Evolutionary conservation across 768 basidiomycete species (phyloP).

Genomic region (Lyophyllum semitale): DNA sequence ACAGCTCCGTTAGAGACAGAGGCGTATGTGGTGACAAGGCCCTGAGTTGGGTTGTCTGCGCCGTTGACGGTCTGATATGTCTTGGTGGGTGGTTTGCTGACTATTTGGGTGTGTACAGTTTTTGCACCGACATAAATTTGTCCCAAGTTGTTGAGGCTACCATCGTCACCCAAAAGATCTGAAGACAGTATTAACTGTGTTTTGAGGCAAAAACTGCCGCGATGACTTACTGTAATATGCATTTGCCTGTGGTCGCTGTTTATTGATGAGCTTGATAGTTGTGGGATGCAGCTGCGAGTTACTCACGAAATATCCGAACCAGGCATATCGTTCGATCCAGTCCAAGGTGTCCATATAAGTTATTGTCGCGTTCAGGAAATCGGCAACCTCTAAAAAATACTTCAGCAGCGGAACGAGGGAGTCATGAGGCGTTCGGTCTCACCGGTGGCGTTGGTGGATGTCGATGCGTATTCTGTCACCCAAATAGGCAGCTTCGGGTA

Average conservation of each 20-base stretch:
- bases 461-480: slow-evolving; percentile 68
- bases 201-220: neutral
- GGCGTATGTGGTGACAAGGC: slow-evolving; percentile 36
- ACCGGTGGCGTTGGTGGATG: slow-evolving; percentile 46
- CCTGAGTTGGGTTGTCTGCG: slow-evolving; percentile 35
- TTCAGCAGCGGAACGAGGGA: neutral
- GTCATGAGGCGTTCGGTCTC: neutral
- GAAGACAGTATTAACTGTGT: neutral
- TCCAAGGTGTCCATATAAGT: slow-evolving; percentile 54
- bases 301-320: slow-evolving; percentile 59
- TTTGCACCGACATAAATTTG: slow-evolving; percentile 48
- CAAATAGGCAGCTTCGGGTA: slow-evolving; percentile 57
- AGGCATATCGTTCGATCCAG: slow-evolving; percentile 65
- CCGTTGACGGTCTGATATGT: slow-evolving; percentile 36
- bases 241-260: slow-evolving; percentile 41
- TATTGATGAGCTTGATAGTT: neutral
- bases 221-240: slow-evolving; percentile 42
- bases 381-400: slow-evolving; percentile 38
- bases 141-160: slow-evolving; percentile 45
- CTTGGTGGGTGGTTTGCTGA: slow-evolving; percentile 26
- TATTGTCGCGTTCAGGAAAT: slow-evolving; percentile 61
- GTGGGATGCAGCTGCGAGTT: slow-evolving; percentile 4
- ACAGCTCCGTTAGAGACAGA: slow-evolving; percentile 20
- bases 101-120: slow-evolving; percentile 41
- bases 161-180: slow-evolving; percentile 48